Evolutionary conservation across 139 green algal species (phyloP), one percentile per base, ranked within the genome.

Genomic region (Chlamydomonas schloesseri): DNA sequence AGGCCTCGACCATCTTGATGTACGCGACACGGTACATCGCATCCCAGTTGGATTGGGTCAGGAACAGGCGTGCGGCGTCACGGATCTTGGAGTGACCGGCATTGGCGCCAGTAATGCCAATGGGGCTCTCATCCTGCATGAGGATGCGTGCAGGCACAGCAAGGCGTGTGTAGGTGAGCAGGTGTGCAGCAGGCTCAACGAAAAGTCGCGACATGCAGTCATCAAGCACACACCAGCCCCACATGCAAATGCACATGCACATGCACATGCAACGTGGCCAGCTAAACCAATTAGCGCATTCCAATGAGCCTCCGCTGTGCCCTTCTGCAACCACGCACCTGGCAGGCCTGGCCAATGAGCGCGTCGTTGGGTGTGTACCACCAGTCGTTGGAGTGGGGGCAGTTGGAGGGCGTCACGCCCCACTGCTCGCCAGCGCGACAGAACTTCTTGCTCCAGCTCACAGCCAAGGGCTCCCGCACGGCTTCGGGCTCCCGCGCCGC

Each of bases 1-100:
- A 80, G 4, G 47, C 36, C 21, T 46, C 20, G 47, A 80, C 72
- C 72, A 80, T 65, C 47, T 80, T 80, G 26, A 80, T 65, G 72
- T 80, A 80, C 3, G 72, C 72, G 29, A 1, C 55, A 29, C 29
- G 29, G 72, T 80, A 80, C 9, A 33, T 10, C 33, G 1, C 28
- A 24, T 75, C 70, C 70, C 70, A 75, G 11, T 15, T 55, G 70
- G 17, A 4, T 36, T 75, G 70, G 70, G 26, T 34, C 36, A 75
- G 70, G 36, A 33, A 75, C 13, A 13, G 9, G 34, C 70, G 34
- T 9, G 70, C 70, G 36, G 70, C 70, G 70, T n/a, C 36, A 2
- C 36, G 70, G 15, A 75, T 36, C 13, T 23, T 34, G 31, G 31
- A 14, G 67, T 47, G 67, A 2, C n/a, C 67, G n/a, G 24, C 14